Evolutionary conservation across 2,329 filamentous ascomycete genomes (phyloP).

Genomic region (Madurella mycetomatis): DNA sequence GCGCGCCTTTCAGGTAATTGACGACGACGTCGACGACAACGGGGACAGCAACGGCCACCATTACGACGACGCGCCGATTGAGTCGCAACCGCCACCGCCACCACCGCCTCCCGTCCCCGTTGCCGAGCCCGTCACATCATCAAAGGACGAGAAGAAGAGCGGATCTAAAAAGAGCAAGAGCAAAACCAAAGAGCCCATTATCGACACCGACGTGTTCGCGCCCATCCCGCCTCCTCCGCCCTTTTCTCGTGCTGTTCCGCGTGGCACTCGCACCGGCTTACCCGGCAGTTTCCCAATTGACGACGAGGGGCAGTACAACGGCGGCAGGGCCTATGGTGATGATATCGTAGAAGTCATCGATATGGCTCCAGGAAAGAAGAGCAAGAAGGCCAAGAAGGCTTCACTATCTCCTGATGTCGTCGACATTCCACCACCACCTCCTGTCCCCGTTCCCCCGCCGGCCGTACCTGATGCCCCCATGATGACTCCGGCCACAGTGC

Average conservation of each 20-base stretch:
- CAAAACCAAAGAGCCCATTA: constrained; percentile 28
- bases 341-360: constrained; percentile 50
- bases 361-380: constrained; percentile 41
- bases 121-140: constrained; percentile 21
- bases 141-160: constrained; percentile 39
- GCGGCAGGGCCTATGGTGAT: constrained; percentile 27
- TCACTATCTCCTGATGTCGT: constrained; percentile 36
- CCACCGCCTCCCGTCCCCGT: constrained; percentile 33
- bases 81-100: constrained; percentile 30
- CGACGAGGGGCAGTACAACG: constrained; percentile 36
- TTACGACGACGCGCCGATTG: constrained; percentile 9
- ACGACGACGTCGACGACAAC: too few relatives aligned
- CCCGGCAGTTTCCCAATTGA: constrained; percentile 57
- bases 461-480: constrained; percentile 43
- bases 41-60: constrained; percentile 7
- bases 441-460: constrained; percentile 41
- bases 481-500: constrained; percentile 30
- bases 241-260: constrained; percentile 15
- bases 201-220: constrained; percentile 18
- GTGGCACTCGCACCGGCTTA: constrained; percentile 31
- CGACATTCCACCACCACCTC: constrained; percentile 34
- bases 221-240: constrained; percentile 18
- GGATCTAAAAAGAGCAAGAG: constrained; percentile 18
- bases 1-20: constrained; percentile 49
- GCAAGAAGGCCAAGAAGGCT: constrained; percentile 41